A percentile compares a stretch with the other conserved stretches of the same genome.
Conservation (phyloP, 2,329 filamentous ascomycete genomes). For the Pseudogymnoascus sp. region DNA sequence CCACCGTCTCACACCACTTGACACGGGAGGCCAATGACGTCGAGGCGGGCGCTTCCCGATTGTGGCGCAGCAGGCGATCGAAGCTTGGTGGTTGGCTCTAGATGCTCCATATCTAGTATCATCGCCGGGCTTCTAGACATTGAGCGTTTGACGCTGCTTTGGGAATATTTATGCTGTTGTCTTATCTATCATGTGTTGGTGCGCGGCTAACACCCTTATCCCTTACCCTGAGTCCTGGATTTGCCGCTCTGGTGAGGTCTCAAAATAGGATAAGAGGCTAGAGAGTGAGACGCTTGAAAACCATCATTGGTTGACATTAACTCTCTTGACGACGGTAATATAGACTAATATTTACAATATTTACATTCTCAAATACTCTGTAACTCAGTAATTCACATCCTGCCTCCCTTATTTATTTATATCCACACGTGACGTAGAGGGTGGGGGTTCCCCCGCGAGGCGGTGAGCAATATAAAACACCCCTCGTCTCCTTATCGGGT, state of each 20-base stretch:
- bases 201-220: conserved; percentile 6
- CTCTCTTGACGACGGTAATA: background rate
- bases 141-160: background rate
- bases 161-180: background rate
- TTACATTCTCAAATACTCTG: background rate
- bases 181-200: background rate
- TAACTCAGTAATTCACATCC: background rate
- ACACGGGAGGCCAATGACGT: conserved; percentile 6
- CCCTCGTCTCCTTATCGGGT: conserved; percentile 8
- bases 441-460: conserved; percentile 5
- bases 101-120: background rate
- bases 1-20: conserved; percentile 9
- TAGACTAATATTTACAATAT: background rate
- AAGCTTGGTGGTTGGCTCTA: conserved; percentile 1
- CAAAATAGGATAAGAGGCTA: background rate
- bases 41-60: background rate
- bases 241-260: background rate
- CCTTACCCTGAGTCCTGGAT: background rate
- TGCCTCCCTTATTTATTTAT: conserved; percentile 2
- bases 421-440: conserved; percentile 5
- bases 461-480: conserved; percentile 10
- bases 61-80: conserved; percentile 10
- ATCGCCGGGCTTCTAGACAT: background rate
- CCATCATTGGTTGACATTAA: background rate
- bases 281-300: background rate